A percentile compares a stretch with the other conserved stretches of the same genome.
Conservation (phyloP, 495 filamentous ascomycete genomes). For the Neurospora terricola region DNA sequence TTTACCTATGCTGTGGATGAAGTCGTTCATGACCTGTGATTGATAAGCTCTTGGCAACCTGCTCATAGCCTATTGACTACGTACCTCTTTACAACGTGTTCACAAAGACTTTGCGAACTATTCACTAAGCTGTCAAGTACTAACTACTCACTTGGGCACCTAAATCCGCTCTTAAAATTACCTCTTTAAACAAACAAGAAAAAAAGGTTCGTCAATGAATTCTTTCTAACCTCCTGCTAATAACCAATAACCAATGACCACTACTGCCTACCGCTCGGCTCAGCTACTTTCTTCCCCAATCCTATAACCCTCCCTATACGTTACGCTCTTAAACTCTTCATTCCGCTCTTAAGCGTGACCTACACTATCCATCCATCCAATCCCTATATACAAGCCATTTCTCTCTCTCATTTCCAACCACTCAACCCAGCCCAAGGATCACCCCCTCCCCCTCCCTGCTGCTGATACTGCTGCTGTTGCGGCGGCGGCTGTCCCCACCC, state of each 20-base stretch:
- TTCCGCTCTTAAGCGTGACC: neutral
- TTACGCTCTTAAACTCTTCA: neutral
- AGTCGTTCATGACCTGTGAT: neutral
- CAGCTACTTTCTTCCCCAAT: neutral
- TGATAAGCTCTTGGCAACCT: neutral
- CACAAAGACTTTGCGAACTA: neutral
- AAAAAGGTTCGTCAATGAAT: neutral
- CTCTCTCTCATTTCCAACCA: constrained; percentile 61
- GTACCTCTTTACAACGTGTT: neutral
- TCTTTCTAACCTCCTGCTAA: neutral
- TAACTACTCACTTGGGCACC: neutral
- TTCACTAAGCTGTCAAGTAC: neutral
- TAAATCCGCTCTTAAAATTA: neutral
- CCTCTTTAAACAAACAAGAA: neutral
- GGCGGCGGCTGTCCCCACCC: constrained; percentile 7
- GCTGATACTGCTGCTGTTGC: constrained; percentile 32
- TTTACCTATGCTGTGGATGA: neutral
- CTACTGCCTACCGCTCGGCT: neutral
- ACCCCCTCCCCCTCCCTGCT: constrained; percentile 27
- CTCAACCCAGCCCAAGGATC: constrained; percentile 86
- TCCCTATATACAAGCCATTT: neutral
- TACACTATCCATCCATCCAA: neutral
- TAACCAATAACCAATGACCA: neutral
- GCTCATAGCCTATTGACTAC: neutral
- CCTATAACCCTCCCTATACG: neutral